Evolutionary conservation across 495 filamentous ascomycete species (phyloP).

Genomic region (Trichoderma virens): DNA sequence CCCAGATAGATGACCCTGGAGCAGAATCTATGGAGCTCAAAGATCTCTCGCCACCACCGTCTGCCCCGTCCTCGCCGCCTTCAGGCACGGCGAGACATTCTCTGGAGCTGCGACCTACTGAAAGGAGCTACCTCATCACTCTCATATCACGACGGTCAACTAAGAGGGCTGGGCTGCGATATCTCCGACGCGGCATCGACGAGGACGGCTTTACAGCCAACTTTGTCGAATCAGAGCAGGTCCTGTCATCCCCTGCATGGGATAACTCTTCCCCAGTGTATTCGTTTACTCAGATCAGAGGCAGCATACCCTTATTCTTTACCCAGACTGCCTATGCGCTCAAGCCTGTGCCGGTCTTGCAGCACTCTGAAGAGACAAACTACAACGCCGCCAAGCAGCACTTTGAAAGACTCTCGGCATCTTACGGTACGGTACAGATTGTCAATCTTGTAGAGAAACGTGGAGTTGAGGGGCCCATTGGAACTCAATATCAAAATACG

Average conservation of each 20-base stretch:
- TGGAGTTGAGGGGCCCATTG: slow-evolving; percentile 68
- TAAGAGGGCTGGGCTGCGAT: slow-evolving; percentile 78
- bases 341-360: slow-evolving; percentile 75
- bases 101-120: slow-evolving; percentile 25
- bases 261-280: slow-evolving; percentile 54
- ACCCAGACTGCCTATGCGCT: slow-evolving; percentile 88
- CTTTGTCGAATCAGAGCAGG: slow-evolving; percentile 86
- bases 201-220: slow-evolving; percentile 86
- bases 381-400: slow-evolving; percentile 69
- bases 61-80: slow-evolving; percentile 14
- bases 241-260: slow-evolving; percentile 63
- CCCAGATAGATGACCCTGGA: slow-evolving; percentile 32
- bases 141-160: slow-evolving; percentile 78
- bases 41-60: slow-evolving; percentile 19
- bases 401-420: slow-evolving; percentile 54
- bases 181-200: slow-evolving; percentile 85
- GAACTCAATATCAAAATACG: slow-evolving; percentile 64
- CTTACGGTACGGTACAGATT: slow-evolving; percentile 71
- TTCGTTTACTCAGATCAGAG: slow-evolving; percentile 78
- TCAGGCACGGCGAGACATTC: slow-evolving; percentile 15
- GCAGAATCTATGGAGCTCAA: slow-evolving; percentile 36
- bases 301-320: slow-evolving; percentile 87
- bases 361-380: slow-evolving; percentile 70
- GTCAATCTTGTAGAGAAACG: slow-evolving; percentile 83
- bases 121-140: slow-evolving; percentile 63